Base-by-base conservation (phyloP, 2,329 filamentous ascomycete species). In the Hypoxylon sp. region DNA sequence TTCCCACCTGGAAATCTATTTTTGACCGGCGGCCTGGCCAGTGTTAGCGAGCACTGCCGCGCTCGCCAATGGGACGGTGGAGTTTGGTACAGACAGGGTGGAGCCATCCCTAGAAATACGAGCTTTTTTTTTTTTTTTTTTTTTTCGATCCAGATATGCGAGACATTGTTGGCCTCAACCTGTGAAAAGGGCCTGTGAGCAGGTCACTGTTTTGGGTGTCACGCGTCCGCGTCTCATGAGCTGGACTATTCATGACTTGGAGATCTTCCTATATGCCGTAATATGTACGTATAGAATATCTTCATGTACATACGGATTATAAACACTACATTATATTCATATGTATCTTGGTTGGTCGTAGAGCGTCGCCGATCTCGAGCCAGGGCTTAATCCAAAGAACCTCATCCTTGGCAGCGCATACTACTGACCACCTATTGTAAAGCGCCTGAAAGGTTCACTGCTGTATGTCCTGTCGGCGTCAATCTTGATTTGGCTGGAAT, bases 81-180 rank as follows among this genome's bases (percentile, higher is more conserved):
- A 33, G 45, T 43, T 37, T 21, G 42, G 29, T 45, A 40, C 41
- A 37, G 29, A 49, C 35, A 27, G 31, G 15, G 60, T 33, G 57
- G 60, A 46, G 53, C 52, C 50, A 63, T 63, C 58, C 60, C 54
- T n/a, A n/a, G 58, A 57, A 63, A 63, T 63, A 63, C 60, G 60
- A 63, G 60, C 53, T 63, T 55, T 42, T n/a, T n/a, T n/a, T n/a
- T n/a, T n/a, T n/a, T n/a, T n/a, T n/a, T n/a, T n/a, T n/a, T n/a
- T n/a, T n/a, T n/a, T 51, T 45, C 31, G 24, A 21, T 15, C 47
- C 41, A 37, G 46, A 42, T 33, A 46, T 37, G 55, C 55, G 49
- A 54, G 55, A 54, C 55, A 58, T 59, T 58, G 55, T 58, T 58
- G 46, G 54, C 37, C 47, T 48, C 43, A 42, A 45, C n/a, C 47